phyloP scores from a whole-genome alignment of 2,329 filamentous ascomycete genomes.

The Exophiala spinifera region DNA sequence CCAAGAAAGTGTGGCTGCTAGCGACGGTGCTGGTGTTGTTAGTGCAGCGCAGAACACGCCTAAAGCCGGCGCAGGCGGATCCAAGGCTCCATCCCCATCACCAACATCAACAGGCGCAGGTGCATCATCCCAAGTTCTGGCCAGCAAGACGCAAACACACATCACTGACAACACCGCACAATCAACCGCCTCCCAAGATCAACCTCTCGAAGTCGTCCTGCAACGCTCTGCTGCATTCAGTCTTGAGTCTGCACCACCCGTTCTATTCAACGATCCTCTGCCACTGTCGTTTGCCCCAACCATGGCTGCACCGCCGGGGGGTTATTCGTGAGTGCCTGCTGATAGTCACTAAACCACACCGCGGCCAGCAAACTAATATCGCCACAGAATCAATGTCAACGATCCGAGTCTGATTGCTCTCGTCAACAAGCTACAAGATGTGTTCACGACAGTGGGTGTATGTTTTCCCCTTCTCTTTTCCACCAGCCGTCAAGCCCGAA shows the following conservation, averaged over 20 bases:
- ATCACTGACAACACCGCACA: constrained; percentile 12
- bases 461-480: constrained; percentile 36
- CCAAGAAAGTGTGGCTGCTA: constrained; percentile 12
- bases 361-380: constrained; percentile 4
- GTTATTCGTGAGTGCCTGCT: constrained; percentile 44
- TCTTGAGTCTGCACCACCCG: constrained; percentile 12
- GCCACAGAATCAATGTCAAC: constrained; percentile 65
- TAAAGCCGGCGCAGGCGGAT: not conserved
- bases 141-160: constrained; percentile 17
- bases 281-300: constrained; percentile 31
- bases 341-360: constrained; percentile 25
- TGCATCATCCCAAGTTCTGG: constrained; percentile 19
- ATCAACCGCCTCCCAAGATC: not conserved
- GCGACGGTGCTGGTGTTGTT: not conserved
- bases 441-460: constrained; percentile 93
- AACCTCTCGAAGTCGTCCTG: constrained; percentile 15
- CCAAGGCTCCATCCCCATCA: not conserved
- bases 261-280: constrained; percentile 14
- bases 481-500: constrained; percentile 23
- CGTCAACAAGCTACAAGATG: constrained; percentile 99
- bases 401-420: constrained; percentile 70
- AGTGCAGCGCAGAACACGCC: not conserved
- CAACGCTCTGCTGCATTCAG: constrained; percentile 14
- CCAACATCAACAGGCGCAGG: constrained; percentile 6
- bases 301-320: constrained; percentile 44